phyloP scores from a whole-genome alignment of 164 flowering plant genomes.

The Saururus chinensis region DNA sequence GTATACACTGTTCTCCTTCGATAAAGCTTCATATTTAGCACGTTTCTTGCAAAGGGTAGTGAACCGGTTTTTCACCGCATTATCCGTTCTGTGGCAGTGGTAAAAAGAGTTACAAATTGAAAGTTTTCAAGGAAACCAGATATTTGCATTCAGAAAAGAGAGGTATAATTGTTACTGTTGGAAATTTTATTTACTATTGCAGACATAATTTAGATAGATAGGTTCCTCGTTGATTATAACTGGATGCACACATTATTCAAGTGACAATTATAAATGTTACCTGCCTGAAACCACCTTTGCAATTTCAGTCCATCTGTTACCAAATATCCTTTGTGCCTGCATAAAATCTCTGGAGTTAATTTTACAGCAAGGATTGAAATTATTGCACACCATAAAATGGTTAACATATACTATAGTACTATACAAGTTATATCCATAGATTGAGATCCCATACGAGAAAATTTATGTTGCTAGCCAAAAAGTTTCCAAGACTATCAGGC shows the following conservation, averaged over 20 bases:
- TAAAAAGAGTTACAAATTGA: background rate
- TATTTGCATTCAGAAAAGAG: too few species aligned
- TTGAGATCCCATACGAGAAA: too few species aligned
- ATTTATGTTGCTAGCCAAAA: too few species aligned
- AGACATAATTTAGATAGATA: too few species aligned
- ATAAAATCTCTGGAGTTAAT: slow-evolving; percentile 2
- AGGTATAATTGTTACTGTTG: background rate
- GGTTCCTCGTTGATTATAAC: background rate
- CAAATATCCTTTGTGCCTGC: slow-evolving; percentile 93
- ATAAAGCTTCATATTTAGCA: slow-evolving; percentile 67
- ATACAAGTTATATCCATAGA: too few species aligned
- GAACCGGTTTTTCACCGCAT: slow-evolving; percentile 97
- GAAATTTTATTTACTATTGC: too few species aligned
- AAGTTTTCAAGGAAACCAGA: background rate
- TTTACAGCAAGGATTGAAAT: too few species aligned
- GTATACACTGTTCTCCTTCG: slow-evolving; percentile 57
- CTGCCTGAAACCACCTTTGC: slow-evolving; percentile 99
- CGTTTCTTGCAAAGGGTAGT: slow-evolving; percentile 86
- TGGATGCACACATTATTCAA: background rate
- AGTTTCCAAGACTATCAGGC: too few species aligned
- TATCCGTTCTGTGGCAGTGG: slow-evolving; percentile 65
- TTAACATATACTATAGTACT: too few species aligned
- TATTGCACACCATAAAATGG: too few species aligned
- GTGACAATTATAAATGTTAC: slow-evolving; percentile 18
- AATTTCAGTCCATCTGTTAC: slow-evolving; percentile 97